Conservation (phyloP, 345 rosid genomes). For the Melastoma malabathricum region DNA sequence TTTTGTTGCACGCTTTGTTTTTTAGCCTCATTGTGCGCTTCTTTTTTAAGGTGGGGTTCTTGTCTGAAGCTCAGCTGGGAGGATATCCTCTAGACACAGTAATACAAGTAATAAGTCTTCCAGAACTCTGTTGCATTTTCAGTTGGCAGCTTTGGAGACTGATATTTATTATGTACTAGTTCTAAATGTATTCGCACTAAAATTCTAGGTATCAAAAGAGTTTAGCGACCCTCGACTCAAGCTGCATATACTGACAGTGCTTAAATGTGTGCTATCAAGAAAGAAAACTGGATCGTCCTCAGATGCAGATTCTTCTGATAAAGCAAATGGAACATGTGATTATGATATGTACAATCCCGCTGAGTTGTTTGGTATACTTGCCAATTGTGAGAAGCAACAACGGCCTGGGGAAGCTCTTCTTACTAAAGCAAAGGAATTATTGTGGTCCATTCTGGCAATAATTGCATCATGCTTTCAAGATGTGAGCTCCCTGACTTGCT, state of each 20-base stretch:
- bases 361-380: conserved; percentile 82
- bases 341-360: conserved; percentile 45
- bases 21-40: conserved; percentile 13
- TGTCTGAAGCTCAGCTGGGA: conserved; percentile 92
- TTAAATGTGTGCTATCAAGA: conserved; percentile 68
- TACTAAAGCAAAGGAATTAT: conserved; percentile 77
- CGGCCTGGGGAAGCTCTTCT: conserved; percentile 73
- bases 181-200: not conserved
- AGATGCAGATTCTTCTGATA: conserved; percentile 27
- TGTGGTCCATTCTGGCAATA: conserved; percentile 94
- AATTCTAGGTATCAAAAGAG: conserved; percentile 62
- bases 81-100: conserved; percentile 77
- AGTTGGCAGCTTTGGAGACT: not conserved
- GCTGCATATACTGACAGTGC: conserved; percentile 71
- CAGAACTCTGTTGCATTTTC: conserved; percentile 7
- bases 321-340: conserved; percentile 34
- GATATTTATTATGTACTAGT: too few species aligned
- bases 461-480: conserved; percentile 93
- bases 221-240: conserved; percentile 79
- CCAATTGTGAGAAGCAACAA: conserved; percentile 79
- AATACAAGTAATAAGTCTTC: conserved; percentile 58
- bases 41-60: conserved; percentile 76
- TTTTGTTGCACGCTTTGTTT: conserved; percentile 1
- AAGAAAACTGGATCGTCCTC: conserved; percentile 43
- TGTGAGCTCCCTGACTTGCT: conserved; percentile 69